A percentile compares a stretch with the other conserved stretches of the same genome.
phyloP scores from a whole-genome alignment of 345 rosid species.

The Syzygium grande region DNA sequence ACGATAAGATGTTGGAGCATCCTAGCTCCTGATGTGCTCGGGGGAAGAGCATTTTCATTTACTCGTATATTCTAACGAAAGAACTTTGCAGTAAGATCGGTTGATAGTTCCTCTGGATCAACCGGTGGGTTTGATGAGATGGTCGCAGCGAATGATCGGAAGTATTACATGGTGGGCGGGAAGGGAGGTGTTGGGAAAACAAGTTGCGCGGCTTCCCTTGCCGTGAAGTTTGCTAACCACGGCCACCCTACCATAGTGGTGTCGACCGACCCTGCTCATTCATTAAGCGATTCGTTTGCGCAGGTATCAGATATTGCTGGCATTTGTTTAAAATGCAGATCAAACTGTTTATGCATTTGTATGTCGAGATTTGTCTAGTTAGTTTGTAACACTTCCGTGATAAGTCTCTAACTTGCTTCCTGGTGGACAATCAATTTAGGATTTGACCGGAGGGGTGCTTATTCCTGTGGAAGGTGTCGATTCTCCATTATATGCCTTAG shows the following conservation, averaged over 20 bases:
- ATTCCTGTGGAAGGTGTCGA: constrained; percentile 66
- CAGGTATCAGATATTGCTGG: constrained; percentile 24
- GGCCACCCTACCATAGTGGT: constrained; percentile 82
- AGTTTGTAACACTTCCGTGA: not conserved
- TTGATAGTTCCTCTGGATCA: constrained; percentile 25
- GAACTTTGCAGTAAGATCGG: not conserved
- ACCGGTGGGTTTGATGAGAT: constrained; percentile 45
- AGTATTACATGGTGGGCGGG: constrained; percentile 68
- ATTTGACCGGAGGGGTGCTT: constrained; percentile 60
- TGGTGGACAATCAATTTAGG: constrained; percentile 18
- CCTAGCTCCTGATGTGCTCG: not conserved
- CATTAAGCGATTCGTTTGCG: constrained; percentile 72
- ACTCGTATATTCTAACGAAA: not conserved
- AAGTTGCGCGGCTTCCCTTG: constrained; percentile 84
- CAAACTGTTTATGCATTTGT: not conserved
- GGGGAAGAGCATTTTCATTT: not conserved
- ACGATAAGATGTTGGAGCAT: not conserved
- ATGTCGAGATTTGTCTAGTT: not conserved
- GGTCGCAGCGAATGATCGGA: constrained; percentile 31
- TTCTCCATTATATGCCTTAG: constrained; percentile 67
- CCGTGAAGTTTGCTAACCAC: constrained; percentile 67
- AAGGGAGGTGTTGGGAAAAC: constrained; percentile 91
- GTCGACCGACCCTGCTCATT: constrained; percentile 86
- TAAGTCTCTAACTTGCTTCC: not conserved
- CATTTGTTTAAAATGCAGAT: not conserved